Evolutionary conservation across 208 protist genomes (phyloP), one percentile per base, ranked within the genome.

Genomic region (Leishmania guyanensis): DNA sequence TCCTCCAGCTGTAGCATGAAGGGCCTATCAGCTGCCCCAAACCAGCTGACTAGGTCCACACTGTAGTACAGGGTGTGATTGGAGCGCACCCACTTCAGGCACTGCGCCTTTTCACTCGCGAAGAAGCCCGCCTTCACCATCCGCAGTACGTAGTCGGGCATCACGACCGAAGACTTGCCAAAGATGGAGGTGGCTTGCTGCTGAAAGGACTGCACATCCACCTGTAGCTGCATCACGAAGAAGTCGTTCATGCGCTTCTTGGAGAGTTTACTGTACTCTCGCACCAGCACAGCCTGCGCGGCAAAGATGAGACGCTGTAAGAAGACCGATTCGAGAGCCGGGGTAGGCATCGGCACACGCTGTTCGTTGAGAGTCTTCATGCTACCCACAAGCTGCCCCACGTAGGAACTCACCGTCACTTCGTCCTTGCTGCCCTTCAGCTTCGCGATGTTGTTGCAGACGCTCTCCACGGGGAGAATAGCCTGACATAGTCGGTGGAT

Each of bases 161-260:
- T 46, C 14, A 94, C 90, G 29, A 96, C 82, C 16, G 85, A 89
- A 29, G 80, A 75, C 53, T 83, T 84, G 26, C 94, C 91, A 72
- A 96, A 91, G 12, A 84, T 79, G 17, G 82, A 68, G 33, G 80
- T 86, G 9, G 89, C 89, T 76, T 94, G 90, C 83, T 97, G 91
- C 68, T 92, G 89, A 78, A 97, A 95, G 71, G 78, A 87, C 81
- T 97, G 92, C 43, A 86, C 90, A 54, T 97, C 94, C 20, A 97
- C 92, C 84, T 92, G 90, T 39, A 97, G 78, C 89, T 95, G 90
- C 94, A 95, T 96, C 53, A 96, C 91, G 43, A 92, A 82, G 50
- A 91, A 80, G 78, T 96, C 92, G 53, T 50, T 91, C 71, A 91
- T 81, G 74, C 90, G 90, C 81, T 92, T 92, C 82, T 92, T 93